A percentile compares a stretch with the other conserved stretches of the same genome.
These are phyloP conservation scores for Protomyces lactucae-debilis DNA, from an alignment of 1,139 yeast species.

Conservation along the genomic window DNA sequence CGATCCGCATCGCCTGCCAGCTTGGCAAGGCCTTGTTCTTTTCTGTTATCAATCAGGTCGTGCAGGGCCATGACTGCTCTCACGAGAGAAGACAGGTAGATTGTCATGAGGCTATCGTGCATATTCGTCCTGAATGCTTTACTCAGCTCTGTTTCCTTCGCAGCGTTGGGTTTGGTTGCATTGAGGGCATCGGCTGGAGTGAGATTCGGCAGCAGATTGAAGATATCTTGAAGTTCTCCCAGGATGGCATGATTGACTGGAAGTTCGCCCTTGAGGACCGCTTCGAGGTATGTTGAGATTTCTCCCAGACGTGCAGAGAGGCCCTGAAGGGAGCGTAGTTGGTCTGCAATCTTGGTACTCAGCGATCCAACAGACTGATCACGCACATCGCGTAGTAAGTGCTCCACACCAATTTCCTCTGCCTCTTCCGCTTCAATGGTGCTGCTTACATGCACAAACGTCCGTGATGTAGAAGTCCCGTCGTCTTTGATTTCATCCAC, in stretches of 20 bases:
- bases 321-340: constrained; percentile 81
- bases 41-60: constrained; percentile 77
- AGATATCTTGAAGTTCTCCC: constrained; percentile 90
- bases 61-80: constrained; percentile 95
- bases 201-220: constrained; percentile 85
- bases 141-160: constrained; percentile 48
- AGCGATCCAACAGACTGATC: constrained; percentile 96
- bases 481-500: constrained; percentile 91
- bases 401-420: constrained; percentile 98
- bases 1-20: background rate
- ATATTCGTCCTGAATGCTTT: constrained; percentile 87
- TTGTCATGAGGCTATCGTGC: constrained; percentile 91
- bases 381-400: constrained; percentile 83
- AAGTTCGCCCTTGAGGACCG: constrained; percentile 63
- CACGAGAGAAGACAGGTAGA: constrained; percentile 82
- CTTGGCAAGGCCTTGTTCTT: constrained; percentile 6
- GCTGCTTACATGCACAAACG: constrained; percentile 90
- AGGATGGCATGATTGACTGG: constrained; percentile 88
- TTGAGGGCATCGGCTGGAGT: constrained; percentile 36
- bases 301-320: constrained; percentile 74
- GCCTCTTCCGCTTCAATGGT: constrained; percentile 97
- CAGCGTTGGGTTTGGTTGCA: constrained; percentile 30
- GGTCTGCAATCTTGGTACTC: constrained; percentile 80
- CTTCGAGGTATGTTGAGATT: constrained; percentile 71
- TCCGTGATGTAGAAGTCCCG: constrained; percentile 89